Percentiles rank a stretch among this genome's conserved stretches.
Evolutionary conservation across 1,284 basidiomycete genomes (phyloP).

Genomic region (Ceratobasidium sp.): DNA sequence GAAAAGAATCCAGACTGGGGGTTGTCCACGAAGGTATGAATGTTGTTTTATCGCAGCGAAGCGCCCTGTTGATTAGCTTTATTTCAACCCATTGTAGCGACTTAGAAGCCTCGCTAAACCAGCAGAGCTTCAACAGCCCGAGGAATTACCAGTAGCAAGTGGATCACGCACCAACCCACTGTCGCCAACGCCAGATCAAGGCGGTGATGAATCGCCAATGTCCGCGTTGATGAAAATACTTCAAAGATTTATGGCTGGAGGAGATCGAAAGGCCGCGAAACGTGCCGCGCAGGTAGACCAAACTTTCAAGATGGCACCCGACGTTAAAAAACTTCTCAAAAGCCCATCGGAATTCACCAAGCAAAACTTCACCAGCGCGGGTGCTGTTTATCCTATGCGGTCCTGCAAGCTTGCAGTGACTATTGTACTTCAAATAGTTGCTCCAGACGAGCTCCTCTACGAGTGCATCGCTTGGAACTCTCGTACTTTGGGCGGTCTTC

Average conservation of each 20-base stretch:
- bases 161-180: neutral
- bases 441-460: neutral
- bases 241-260: neutral
- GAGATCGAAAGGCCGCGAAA: conserved; percentile 13
- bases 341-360: neutral
- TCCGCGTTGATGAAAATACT: neutral
- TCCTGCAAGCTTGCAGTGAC: conserved; percentile 16
- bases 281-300: conserved; percentile 2
- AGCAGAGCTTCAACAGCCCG: neutral
- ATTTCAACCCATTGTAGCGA: neutral
- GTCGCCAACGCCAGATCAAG: neutral
- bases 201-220: neutral
- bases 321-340: neutral
- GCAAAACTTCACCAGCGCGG: neutral
- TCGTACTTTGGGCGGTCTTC: conserved; percentile 4
- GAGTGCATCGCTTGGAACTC: conserved; percentile 8
- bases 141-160: neutral
- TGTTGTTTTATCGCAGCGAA: no score
- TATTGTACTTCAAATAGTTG: conserved; percentile 4
- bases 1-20: conserved; percentile 1
- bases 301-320: conserved; percentile 1
- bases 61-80: neutral
- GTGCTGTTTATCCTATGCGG: conserved; percentile 2
- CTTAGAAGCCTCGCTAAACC: neutral
- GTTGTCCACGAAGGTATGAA: neutral